Evolutionary conservation across 2,329 filamentous ascomycete species (phyloP).

Genomic region (Chaetomium olivaceum): DNA sequence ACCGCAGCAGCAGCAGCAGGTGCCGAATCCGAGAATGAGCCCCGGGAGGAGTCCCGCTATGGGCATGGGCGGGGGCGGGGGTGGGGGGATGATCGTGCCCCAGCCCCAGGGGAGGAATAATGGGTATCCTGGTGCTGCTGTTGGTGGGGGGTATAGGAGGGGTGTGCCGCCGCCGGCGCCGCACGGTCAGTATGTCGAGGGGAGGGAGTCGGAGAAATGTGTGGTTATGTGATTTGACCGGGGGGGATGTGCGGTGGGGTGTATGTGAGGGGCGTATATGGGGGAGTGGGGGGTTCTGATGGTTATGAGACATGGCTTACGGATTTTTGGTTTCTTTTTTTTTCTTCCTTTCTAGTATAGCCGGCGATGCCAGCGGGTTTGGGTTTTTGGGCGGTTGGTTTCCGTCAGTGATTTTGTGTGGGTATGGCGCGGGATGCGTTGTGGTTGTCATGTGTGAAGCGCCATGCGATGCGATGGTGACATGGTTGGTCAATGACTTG

Average conservation of each 20-base stretch:
- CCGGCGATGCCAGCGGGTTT: neutral
- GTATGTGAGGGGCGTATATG: conserved; percentile 41
- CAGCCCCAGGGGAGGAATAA: neutral
- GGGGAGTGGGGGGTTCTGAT: neutral
- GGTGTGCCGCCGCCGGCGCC: conserved; percentile 33
- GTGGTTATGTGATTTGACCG: conserved; percentile 46
- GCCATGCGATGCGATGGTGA: neutral
- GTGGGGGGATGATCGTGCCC: neutral
- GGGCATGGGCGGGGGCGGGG: conserved; percentile 11
- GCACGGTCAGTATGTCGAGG: conserved; percentile 18
- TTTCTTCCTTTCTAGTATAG: neutral
- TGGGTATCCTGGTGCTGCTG: conserved; percentile 26
- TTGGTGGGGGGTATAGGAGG: conserved; percentile 28
- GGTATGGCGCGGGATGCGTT: neutral
- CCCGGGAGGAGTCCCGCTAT: conserved; percentile 15
- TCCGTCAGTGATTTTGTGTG: neutral
- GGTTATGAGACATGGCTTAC: neutral
- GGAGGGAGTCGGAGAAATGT: conserved; percentile 40
- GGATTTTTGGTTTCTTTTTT: neutral
- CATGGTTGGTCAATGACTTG: neutral
- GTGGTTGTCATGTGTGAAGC: neutral
- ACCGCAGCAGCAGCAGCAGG: neutral
- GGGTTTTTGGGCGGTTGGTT: neutral
- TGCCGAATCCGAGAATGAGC: too few species aligned
- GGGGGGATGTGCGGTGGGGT: neutral